Conservation (phyloP, 2,329 filamentous ascomycete genomes). For the Sporothrix luriei region DNA sequence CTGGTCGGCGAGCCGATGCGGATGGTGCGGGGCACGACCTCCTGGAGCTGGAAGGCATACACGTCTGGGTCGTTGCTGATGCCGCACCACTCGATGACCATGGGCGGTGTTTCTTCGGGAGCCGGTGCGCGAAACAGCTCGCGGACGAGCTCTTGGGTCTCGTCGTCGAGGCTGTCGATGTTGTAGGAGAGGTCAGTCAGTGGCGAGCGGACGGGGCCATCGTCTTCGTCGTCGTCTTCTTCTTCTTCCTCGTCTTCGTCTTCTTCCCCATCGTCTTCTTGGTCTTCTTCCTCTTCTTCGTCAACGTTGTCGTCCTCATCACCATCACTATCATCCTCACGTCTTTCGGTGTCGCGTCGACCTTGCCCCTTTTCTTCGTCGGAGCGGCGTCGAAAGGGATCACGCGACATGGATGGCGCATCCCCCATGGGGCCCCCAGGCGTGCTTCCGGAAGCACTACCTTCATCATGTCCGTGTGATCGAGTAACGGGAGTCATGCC, state of each 20-base stretch:
- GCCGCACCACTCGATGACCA: slow-evolving; percentile 55
- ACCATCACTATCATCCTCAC: neutral
- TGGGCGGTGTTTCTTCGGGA: slow-evolving; percentile 49
- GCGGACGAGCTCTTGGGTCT: slow-evolving; percentile 42
- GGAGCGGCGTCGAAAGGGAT: neutral
- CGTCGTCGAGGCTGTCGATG: slow-evolving; percentile 41
- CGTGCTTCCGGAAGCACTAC: neutral
- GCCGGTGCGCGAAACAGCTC: slow-evolving; percentile 46
- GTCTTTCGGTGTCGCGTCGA: neutral
- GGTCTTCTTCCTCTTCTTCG: slow-evolving; percentile 28
- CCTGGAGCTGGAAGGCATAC: slow-evolving; percentile 60
- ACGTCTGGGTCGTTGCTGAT: slow-evolving; percentile 46
- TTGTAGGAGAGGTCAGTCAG: slow-evolving; percentile 44
- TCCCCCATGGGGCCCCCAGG: neutral
- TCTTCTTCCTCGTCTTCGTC: slow-evolving; percentile 6
- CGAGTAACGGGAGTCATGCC: slow-evolving; percentile 35
- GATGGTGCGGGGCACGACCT: slow-evolving; percentile 56
- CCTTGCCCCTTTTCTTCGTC: neutral
- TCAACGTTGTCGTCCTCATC: neutral
- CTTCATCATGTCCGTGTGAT: slow-evolving; percentile 25
- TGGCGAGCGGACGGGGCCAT: slow-evolving; percentile 41
- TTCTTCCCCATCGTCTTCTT: slow-evolving; percentile 39
- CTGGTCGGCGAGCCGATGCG: slow-evolving; percentile 51
- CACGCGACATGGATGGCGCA: too few species aligned
- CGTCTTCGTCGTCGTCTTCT: slow-evolving; percentile 42